These are phyloP conservation scores for Candida palmyrensis DNA, from an alignment of 805 yeast genomes.

Conservation along the genomic window DNA sequence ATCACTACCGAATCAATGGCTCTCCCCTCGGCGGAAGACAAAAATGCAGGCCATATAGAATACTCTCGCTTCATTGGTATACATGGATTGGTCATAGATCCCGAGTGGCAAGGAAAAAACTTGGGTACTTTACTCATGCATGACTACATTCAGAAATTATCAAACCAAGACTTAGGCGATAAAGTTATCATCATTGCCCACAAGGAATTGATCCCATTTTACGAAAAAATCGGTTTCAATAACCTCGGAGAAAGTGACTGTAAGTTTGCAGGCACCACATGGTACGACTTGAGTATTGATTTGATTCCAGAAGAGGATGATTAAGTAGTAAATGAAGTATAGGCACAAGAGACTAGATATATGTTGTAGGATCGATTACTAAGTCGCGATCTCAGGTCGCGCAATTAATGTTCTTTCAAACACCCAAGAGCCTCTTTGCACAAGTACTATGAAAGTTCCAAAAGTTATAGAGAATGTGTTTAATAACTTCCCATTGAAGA, in stretches of 20 bases:
- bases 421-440: conserved; percentile 7
- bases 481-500: conserved; percentile 46
- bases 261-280: conserved; percentile 50
- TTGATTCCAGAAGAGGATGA: conserved; percentile 40
- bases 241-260: conserved; percentile 63
- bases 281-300: conserved; percentile 56
- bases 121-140: conserved; percentile 78
- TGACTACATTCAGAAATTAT: conserved; percentile 86
- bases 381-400: no score
- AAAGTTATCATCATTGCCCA: conserved; percentile 72
- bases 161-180: conserved; percentile 82
- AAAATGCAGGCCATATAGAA: conserved; percentile 64
- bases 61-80: conserved; percentile 69
- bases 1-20: conserved; percentile 60
- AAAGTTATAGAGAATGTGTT: conserved; percentile 39
- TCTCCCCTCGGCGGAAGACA: conserved; percentile 39
- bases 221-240: conserved; percentile 75
- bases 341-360: no score
- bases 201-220: conserved; percentile 64
- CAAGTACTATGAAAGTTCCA: conserved; percentile 36
- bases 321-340: no score
- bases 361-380: no score
- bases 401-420: no score
- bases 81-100: conserved; percentile 75
- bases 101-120: conserved; percentile 74